phyloP scores from a whole-genome alignment of 306 rosid genomes.

The Mucuna pruriens region DNA sequence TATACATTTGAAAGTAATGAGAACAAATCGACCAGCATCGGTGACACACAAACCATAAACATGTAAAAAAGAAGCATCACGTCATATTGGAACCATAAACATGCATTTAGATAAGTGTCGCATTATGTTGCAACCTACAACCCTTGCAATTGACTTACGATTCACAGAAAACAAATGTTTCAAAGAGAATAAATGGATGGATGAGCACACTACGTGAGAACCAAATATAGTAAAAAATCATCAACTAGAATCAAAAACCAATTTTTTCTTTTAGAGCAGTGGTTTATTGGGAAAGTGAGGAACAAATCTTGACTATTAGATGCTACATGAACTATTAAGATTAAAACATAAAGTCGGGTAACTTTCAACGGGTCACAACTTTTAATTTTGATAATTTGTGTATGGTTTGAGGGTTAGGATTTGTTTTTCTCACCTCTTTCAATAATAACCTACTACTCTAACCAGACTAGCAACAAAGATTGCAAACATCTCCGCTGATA shows the following conservation, averaged over 20 bases:
- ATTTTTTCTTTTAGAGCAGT: neutral
- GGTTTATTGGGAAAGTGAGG: neutral
- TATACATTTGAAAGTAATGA: neutral
- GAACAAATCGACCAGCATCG: neutral
- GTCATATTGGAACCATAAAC: neutral
- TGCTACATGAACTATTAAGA: neutral
- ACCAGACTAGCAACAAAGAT: neutral
- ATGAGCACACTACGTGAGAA: neutral
- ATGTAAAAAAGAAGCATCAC: neutral
- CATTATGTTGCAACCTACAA: constrained; percentile 13
- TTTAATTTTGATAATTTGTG: neutral
- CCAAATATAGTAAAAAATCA: neutral
- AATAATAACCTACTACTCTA: neutral
- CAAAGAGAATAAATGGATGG: neutral
- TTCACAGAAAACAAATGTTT: neutral
- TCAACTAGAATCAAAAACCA: neutral
- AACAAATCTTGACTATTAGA: neutral
- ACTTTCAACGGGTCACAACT: neutral
- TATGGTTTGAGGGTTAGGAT: too few species aligned
- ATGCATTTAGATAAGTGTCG: neutral
- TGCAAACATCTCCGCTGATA: neutral
- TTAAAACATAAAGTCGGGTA: neutral
- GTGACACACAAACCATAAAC: neutral
- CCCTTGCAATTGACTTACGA: neutral
- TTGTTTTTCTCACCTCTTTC: neutral